phyloP scores from a whole-genome alignment of 1,284 basidiomycete genomes.

The Ceratobasidium sp. region DNA sequence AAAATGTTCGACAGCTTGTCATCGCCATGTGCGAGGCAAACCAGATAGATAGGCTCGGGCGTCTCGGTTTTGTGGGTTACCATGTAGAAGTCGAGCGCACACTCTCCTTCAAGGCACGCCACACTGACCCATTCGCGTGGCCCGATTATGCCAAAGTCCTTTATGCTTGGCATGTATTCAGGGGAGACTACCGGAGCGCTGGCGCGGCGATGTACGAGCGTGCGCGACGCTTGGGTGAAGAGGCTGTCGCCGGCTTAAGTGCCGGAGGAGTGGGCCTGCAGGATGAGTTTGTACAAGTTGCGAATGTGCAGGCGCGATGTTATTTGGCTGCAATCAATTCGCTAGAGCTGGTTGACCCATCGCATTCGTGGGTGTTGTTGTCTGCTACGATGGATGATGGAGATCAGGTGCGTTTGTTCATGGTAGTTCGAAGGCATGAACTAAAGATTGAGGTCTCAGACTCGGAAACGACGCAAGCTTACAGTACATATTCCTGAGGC shows the following conservation, averaged over 20 bases:
- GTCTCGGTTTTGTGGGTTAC: slow-evolving; percentile 89
- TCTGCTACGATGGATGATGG: slow-evolving; percentile 64
- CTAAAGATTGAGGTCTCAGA: slow-evolving; percentile 10
- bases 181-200: slow-evolving; percentile 91
- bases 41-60: slow-evolving; percentile 82
- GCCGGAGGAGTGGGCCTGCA: slow-evolving; percentile 8
- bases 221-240: slow-evolving; percentile 81
- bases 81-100: slow-evolving; percentile 91
- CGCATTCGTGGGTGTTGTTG: slow-evolving; percentile 88
- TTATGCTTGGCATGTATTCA: slow-evolving; percentile 92
- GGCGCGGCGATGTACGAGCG: slow-evolving; percentile 95
- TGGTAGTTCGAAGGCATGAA: not conserved
- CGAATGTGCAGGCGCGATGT: slow-evolving; percentile 84
- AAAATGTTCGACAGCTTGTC: slow-evolving; percentile 84
- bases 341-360: slow-evolving; percentile 83
- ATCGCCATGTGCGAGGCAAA: slow-evolving; percentile 95
- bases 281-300: slow-evolving; percentile 69
- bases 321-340: slow-evolving; percentile 93
- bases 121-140: slow-evolving; percentile 87
- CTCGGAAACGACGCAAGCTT: slow-evolving; percentile 75
- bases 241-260: slow-evolving; percentile 59
- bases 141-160: slow-evolving; percentile 94
- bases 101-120: slow-evolving; percentile 93
- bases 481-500: slow-evolving; percentile 84
- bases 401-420: slow-evolving; percentile 53